These are phyloP conservation scores for Wickerhamiella bombiphila DNA, from an alignment of 805 yeast species.

Conservation along the genomic window DNA sequence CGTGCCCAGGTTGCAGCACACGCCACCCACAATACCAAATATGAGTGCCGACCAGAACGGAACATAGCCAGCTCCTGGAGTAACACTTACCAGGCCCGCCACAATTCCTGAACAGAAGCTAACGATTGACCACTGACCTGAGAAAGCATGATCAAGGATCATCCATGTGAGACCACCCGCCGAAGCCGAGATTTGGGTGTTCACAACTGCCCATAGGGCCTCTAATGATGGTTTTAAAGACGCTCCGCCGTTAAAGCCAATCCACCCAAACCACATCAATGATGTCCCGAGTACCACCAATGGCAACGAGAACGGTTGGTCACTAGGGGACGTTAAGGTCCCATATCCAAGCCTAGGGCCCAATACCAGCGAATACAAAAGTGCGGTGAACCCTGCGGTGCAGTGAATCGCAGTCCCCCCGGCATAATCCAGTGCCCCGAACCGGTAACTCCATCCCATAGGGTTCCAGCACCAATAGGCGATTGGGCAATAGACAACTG, in stretches of 20 bases:
- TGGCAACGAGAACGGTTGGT: slow-evolving; percentile 50
- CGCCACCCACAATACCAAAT: slow-evolving; percentile 59
- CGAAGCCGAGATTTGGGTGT: slow-evolving; percentile 39
- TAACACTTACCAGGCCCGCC: slow-evolving; percentile 86
- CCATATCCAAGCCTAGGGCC: slow-evolving; percentile 55
- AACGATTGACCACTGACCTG: slow-evolving; percentile 81
- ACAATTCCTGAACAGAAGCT: slow-evolving; percentile 91
- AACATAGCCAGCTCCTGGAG: slow-evolving; percentile 94
- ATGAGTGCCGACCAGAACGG: slow-evolving; percentile 70
- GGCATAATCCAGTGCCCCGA: slow-evolving; percentile 58
- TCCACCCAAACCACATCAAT: slow-evolving; percentile 64
- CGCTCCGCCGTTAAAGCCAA: slow-evolving; percentile 66
- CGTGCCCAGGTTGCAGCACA: slow-evolving; percentile 72
- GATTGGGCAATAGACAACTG: slow-evolving; percentile 57
- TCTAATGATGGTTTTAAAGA: slow-evolving; percentile 24
- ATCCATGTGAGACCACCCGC: slow-evolving; percentile 34
- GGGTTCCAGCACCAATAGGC: slow-evolving; percentile 67
- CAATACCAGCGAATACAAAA: slow-evolving; percentile 49
- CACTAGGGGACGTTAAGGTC: slow-evolving; percentile 24
- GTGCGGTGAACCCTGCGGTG: slow-evolving; percentile 55
- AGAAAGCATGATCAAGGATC: slow-evolving; percentile 33
- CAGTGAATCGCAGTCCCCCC: slow-evolving; percentile 71
- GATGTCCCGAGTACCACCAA: slow-evolving; percentile 54
- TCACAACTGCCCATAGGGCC: slow-evolving; percentile 36
- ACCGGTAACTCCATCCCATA: slow-evolving; percentile 45